Evolutionary conservation across 495 filamentous ascomycete genomes (phyloP).

Genomic region (Extremus antarcticus): DNA sequence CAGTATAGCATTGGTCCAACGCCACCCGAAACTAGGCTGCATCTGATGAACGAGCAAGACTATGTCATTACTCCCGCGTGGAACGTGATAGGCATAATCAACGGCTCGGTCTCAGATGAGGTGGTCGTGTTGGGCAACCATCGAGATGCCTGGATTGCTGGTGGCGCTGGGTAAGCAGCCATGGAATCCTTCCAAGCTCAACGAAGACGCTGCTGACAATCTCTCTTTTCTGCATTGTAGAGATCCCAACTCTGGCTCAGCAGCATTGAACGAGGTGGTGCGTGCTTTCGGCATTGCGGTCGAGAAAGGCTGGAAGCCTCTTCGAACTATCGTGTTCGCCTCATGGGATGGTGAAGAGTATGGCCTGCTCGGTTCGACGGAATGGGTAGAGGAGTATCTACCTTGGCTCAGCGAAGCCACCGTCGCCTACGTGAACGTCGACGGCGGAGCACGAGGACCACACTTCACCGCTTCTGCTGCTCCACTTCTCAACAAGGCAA

Average conservation of each 20-base stretch:
- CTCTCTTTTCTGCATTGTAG: too few species aligned
- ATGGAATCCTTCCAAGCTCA: too few species aligned
- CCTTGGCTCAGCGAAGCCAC: slow-evolving; percentile 54
- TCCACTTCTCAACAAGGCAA: slow-evolving; percentile 66
- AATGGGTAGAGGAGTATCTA: slow-evolving; percentile 74
- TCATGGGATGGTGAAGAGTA: slow-evolving; percentile 74
- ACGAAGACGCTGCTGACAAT: too few species aligned
- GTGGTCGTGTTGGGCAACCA: slow-evolving; percentile 93
- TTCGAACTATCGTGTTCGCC: slow-evolving; percentile 54
- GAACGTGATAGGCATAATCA: slow-evolving; percentile 92
- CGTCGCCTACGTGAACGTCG: slow-evolving; percentile 63
- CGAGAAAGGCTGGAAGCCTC: slow-evolving; percentile 31
- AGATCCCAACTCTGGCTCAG: slow-evolving; percentile 36
- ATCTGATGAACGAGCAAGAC: slow-evolving; percentile 78
- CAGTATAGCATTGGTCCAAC: slow-evolving; percentile 88
- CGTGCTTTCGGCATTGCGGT: slow-evolving; percentile 28
- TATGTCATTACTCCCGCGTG: slow-evolving; percentile 83
- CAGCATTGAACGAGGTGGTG: slow-evolving; percentile 34
- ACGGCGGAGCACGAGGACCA: slow-evolving; percentile 48
- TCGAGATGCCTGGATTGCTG: slow-evolving; percentile 86
- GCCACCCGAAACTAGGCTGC: slow-evolving; percentile 61
- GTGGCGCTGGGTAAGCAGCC: slow-evolving; percentile 40
- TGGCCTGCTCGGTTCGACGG: slow-evolving; percentile 57
- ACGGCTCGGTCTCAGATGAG: slow-evolving; percentile 77
- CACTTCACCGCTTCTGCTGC: slow-evolving; percentile 50